Percentiles rank a stretch among this genome's conserved stretches.
Conservation (phyloP, 768 basidiomycete genomes). For the Lyophyllum decastes region DNA sequence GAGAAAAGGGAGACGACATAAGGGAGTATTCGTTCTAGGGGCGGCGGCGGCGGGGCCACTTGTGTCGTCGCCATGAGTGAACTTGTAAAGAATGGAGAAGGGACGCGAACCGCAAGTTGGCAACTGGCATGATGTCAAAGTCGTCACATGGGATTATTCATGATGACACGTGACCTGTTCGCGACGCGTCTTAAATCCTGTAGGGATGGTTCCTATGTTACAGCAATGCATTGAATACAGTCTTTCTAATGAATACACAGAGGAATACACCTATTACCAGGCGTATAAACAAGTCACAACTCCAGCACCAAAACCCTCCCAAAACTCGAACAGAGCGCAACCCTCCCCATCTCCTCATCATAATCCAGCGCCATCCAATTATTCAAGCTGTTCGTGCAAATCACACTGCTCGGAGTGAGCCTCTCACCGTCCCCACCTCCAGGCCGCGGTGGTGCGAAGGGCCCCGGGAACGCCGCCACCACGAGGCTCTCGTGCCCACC, state of each 20-base stretch:
- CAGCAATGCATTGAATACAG: too few relatives aligned
- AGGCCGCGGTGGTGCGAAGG: slow-evolving; percentile 25
- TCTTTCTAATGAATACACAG: too few relatives aligned
- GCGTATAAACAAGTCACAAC: too few relatives aligned
- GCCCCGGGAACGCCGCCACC: slow-evolving; percentile 53
- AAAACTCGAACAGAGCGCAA: slow-evolving; percentile 52
- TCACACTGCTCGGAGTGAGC: slow-evolving; percentile 22
- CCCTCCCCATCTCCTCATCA: slow-evolving; percentile 54
- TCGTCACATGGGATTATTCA: too few relatives aligned
- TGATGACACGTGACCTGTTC: too few relatives aligned
- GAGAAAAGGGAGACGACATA: slow-evolving; percentile 13
- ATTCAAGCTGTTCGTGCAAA: slow-evolving; percentile 33
- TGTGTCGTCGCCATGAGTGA: slow-evolving; percentile 3
- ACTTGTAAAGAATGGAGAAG: neutral
- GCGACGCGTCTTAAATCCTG: too few relatives aligned
- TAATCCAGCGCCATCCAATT: slow-evolving; percentile 66
- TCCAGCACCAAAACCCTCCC: slow-evolving; percentile 47
- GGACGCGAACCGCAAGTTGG: neutral
- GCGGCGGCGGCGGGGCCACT: slow-evolving; percentile 6
- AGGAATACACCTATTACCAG: too few relatives aligned
- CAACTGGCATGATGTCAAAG: neutral
- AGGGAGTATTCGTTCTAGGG: slow-evolving; percentile 16
- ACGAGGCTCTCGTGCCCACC: slow-evolving; percentile 36
- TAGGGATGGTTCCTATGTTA: too few relatives aligned
- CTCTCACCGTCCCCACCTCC: neutral